Conservation (phyloP, 352 stramenopile species). For the Phytophthora pinifolia region DNA sequence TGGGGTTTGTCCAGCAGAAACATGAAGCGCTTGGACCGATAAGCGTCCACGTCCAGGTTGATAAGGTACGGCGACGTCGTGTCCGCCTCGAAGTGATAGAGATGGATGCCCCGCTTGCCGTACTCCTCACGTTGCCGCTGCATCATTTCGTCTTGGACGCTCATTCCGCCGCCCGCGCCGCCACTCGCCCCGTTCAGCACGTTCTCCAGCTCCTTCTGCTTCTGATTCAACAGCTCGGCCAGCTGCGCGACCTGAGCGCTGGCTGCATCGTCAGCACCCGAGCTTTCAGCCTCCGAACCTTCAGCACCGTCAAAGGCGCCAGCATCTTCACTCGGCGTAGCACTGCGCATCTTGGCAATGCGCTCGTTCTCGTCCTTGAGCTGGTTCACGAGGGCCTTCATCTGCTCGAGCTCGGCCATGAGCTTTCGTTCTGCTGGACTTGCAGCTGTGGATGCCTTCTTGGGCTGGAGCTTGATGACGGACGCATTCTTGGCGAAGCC, state of each 20-base stretch:
- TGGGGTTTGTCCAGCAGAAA: constrained; percentile 78
- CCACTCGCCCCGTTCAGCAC: constrained; percentile 58
- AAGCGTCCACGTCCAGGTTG: constrained; percentile 94
- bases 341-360: constrained; percentile 57
- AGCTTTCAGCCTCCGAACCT: constrained; percentile 25
- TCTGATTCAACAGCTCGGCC: constrained; percentile 61
- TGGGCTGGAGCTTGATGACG: constrained; percentile 95
- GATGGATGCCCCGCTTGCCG: constrained; percentile 84
- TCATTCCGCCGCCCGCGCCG: constrained; percentile 37
- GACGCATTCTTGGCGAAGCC: constrained; percentile 94
- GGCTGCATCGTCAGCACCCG: constrained; percentile 29
- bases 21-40: constrained; percentile 92
- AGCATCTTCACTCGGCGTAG: constrained; percentile 3
- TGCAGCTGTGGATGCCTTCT: constrained; percentile 91
- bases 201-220: constrained; percentile 72
- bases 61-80: constrained; percentile 89
- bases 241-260: constrained; percentile 55
- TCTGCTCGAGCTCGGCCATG: constrained; percentile 94
- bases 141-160: constrained; percentile 83
- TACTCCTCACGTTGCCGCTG: constrained; percentile 91
- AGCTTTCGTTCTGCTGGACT: constrained; percentile 92
- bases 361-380: constrained; percentile 83
- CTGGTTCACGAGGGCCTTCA: constrained; percentile 88
- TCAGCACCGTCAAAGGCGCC: constrained; percentile 6
- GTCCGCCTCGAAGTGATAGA: constrained; percentile 89